These are phyloP conservation scores for Scutellaria baicalensis DNA, from an alignment of 257 asterid genomes.

Conservation along the genomic window DNA sequence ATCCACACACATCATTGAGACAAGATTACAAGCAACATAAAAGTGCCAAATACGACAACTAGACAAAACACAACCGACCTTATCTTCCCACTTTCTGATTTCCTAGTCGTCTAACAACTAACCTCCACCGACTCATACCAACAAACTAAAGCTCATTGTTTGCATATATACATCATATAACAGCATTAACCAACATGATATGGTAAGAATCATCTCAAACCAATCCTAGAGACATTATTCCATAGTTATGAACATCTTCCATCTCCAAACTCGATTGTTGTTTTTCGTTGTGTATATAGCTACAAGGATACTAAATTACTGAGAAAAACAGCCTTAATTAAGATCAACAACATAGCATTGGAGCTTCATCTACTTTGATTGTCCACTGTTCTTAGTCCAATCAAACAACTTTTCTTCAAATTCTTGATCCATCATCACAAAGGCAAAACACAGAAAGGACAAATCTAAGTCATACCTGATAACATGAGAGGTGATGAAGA, in stretches of 20 bases:
- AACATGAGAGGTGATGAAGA: conserved; percentile 14
- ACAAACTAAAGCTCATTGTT: neutral
- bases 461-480: conserved; percentile 27
- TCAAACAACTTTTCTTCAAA: neutral
- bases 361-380: neutral
- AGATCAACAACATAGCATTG: neutral
- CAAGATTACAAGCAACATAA: neutral
- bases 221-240: neutral
- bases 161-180: neutral
- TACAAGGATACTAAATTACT: neutral
- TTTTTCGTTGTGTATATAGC: neutral
- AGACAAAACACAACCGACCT: neutral
- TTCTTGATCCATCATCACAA: neutral
- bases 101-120: neutral
- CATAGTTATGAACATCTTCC: neutral
- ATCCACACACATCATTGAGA: neutral
- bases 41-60: neutral
- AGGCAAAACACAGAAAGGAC: neutral
- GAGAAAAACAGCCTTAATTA: neutral
- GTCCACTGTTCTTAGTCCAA: neutral
- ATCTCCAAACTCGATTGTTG: neutral
- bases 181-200: neutral
- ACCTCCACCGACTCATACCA: neutral
- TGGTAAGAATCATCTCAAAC: neutral
- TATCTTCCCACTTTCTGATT: neutral